These are phyloP conservation scores for Tubosaeta sp. DNA, from an alignment of 768 basidiomycete genomes.

Conservation along the genomic window DNA sequence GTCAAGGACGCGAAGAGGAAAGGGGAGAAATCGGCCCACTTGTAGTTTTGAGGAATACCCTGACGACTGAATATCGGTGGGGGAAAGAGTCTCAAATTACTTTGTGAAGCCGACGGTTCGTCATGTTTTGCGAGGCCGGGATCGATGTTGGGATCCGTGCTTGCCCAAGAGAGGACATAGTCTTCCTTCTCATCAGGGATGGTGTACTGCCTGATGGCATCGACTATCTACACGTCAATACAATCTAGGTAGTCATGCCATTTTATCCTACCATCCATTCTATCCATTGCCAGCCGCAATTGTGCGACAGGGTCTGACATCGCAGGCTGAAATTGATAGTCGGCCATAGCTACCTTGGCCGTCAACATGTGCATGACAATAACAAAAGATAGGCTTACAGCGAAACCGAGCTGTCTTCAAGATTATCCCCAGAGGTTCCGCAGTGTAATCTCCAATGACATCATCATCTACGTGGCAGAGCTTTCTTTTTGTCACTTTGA, in stretches of 20 bases:
- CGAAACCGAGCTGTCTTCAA: slow-evolving; percentile 85
- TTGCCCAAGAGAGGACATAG: slow-evolving; percentile 36
- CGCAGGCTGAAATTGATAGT: slow-evolving; percentile 85
- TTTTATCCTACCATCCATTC: slow-evolving; percentile 70
- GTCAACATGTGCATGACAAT: background rate
- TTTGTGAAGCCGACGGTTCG: slow-evolving; percentile 31
- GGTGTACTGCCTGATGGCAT: slow-evolving; percentile 63
- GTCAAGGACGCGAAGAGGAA: background rate
- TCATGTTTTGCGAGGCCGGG: slow-evolving; percentile 34
- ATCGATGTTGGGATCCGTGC: slow-evolving; percentile 46
- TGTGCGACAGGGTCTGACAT: slow-evolving; percentile 63
- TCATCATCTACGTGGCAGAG: slow-evolving; percentile 37
- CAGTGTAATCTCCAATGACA: slow-evolving; percentile 64
- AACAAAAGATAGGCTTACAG: slow-evolving; percentile 49
- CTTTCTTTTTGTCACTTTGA: slow-evolving; percentile 78
- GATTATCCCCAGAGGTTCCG: slow-evolving; percentile 69
- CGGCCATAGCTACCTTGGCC: slow-evolving; percentile 74
- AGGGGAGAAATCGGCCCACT: slow-evolving; percentile 39
- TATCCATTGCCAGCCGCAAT: slow-evolving; percentile 69
- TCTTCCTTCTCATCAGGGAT: slow-evolving; percentile 69
- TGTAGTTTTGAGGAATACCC: slow-evolving; percentile 74
- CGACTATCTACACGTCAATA: slow-evolving; percentile 44
- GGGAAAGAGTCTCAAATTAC: slow-evolving; percentile 74
- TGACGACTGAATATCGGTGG: slow-evolving; percentile 88
- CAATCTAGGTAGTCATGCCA: background rate